Percentiles rank a stretch among this genome's conserved stretches.
Conservation (phyloP, 1,284 basidiomycete species). For the Ustanciosporium gigantosporum region DNA sequence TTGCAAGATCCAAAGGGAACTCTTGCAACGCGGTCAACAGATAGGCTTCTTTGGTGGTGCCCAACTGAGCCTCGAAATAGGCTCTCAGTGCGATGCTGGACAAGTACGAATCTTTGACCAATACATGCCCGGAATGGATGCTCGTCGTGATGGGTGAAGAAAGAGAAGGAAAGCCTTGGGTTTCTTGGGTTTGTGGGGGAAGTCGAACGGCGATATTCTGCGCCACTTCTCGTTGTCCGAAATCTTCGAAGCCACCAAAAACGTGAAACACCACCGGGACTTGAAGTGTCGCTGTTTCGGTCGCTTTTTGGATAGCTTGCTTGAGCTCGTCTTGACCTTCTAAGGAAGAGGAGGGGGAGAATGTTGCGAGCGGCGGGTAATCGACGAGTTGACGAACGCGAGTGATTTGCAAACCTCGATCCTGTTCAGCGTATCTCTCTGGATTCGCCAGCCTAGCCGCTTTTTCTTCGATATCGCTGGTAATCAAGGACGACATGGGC, state of each 20-base stretch:
- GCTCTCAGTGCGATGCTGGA: conserved; percentile 4
- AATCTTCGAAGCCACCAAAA: conserved; percentile 52
- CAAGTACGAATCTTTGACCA: conserved; percentile 5
- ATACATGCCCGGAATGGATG: conserved; percentile 43
- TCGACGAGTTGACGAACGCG: conserved; percentile 18
- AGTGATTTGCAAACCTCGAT: conserved; percentile 16
- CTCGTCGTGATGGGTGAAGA: conserved; percentile 6
- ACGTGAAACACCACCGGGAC: conserved; percentile 19
- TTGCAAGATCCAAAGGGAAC: conserved; percentile 23
- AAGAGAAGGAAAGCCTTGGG: neutral
- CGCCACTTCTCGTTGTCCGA: conserved; percentile 44
- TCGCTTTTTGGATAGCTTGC: neutral
- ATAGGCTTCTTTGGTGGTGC: conserved; percentile 29
- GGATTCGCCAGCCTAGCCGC: conserved; percentile 26
- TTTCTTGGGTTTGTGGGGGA: neutral
- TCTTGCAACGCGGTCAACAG: conserved; percentile 9
- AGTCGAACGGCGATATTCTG: conserved; percentile 17
- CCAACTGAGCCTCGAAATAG: conserved; percentile 28
- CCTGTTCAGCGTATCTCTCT: conserved; percentile 14
- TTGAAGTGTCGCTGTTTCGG: neutral
- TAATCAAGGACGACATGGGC: conserved; percentile 26
- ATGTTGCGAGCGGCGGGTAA: neutral
- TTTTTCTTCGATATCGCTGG: conserved; percentile 36
- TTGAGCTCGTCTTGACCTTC: conserved; percentile 2
- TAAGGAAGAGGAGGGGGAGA: conserved; percentile 1